Conservation (phyloP, 257 asterid genomes). For the Salvia splendens region DNA sequence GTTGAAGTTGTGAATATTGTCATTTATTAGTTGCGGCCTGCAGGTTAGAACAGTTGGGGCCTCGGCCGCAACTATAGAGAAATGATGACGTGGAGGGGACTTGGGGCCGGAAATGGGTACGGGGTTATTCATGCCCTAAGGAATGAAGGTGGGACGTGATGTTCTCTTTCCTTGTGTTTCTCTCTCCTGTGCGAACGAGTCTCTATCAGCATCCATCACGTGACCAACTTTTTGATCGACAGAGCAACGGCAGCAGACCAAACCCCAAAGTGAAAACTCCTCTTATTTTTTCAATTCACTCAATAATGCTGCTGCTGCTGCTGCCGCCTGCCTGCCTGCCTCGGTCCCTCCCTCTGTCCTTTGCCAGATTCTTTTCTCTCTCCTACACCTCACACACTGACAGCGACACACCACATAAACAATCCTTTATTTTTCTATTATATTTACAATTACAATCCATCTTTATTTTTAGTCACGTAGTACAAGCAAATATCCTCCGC, state of each 20-base stretch:
- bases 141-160: not conserved
- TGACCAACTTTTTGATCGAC: constrained; percentile 54
- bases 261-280: constrained; percentile 22
- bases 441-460: not conserved
- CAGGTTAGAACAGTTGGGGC: too few species aligned
- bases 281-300: not conserved
- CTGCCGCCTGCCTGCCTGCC: constrained; percentile 19
- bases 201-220: constrained; percentile 64
- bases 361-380: constrained; percentile 43
- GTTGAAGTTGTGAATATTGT: too few species aligned
- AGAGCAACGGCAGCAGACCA: constrained; percentile 33
- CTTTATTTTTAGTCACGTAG: not conserved
- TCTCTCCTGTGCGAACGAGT: not conserved
- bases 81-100: too few species aligned
- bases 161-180: not conserved
- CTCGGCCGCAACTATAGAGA: too few species aligned
- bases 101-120: too few species aligned
- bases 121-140: too few species aligned
- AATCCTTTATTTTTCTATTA: too few species aligned
- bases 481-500: not conserved
- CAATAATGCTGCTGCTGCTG: constrained; percentile 35
- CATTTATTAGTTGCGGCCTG: too few species aligned
- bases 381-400: constrained; percentile 33
- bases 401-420: constrained; percentile 21
- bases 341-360: constrained; percentile 38